phyloP scores from a whole-genome alignment of 2,329 filamentous ascomycete species.

The Tolypocladium ovalisporum region DNA sequence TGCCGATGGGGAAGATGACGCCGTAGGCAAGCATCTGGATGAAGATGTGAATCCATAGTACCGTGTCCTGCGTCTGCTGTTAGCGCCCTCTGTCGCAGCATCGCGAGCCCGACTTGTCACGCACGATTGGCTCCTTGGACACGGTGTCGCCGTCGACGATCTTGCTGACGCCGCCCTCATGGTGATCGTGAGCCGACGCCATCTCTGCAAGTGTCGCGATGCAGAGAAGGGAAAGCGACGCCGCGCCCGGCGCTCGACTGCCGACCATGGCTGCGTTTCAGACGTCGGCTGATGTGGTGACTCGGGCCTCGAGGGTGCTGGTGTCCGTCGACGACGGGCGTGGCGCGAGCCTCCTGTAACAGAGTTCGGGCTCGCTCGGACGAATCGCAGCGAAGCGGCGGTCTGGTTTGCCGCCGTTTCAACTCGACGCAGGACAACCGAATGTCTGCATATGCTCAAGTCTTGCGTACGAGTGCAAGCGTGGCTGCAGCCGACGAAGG shows the following conservation, averaged over 20 bases:
- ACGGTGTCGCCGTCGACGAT: slow-evolving; percentile 60
- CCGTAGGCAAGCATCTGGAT: slow-evolving; percentile 82
- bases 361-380: background rate
- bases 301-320: background rate
- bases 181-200: slow-evolving; percentile 36
- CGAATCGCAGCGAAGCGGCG: background rate
- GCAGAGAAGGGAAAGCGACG: slow-evolving; percentile 8
- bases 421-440: background rate
- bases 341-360: slow-evolving; percentile 1
- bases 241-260: slow-evolving; percentile 5
- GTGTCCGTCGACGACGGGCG: background rate
- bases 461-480: background rate
- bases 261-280: slow-evolving; percentile 10
- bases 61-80: slow-evolving; percentile 50
- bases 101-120: slow-evolving; percentile 13
- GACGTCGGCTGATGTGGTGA: background rate
- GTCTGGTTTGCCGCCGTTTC: background rate
- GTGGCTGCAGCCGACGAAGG: background rate
- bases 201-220: slow-evolving; percentile 13
- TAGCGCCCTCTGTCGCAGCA: background rate
- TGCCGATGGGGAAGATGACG: slow-evolving; percentile 83
- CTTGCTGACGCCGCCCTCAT: slow-evolving; percentile 29
- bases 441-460: background rate
- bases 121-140: slow-evolving; percentile 63
- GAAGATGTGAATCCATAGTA: slow-evolving; percentile 89